Evolutionary conservation across 148 eudicot genomes (phyloP).

Genomic region (Rhododendron griersonianum): DNA sequence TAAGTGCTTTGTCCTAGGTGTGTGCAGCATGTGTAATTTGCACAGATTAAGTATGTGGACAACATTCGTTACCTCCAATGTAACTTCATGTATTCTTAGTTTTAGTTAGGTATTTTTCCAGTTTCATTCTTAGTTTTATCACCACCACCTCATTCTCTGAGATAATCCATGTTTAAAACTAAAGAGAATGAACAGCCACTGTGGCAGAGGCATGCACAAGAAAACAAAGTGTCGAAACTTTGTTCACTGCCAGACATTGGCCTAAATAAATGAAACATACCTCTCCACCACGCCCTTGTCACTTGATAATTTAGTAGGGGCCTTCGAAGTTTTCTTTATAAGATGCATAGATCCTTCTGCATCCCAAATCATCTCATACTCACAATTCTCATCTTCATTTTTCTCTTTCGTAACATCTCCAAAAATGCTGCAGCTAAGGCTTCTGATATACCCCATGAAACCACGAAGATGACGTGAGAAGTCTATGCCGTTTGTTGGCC

Average conservation of each 20-base stretch:
- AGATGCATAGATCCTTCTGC: constrained; percentile 96
- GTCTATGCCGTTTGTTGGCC: constrained; percentile 66
- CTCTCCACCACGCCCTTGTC: constrained; percentile 54
- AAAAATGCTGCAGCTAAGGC: constrained; percentile 22
- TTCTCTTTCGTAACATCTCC: constrained; percentile 53
- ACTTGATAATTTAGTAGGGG: constrained; percentile 30
- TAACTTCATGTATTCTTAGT: not conserved
- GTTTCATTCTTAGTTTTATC: not conserved
- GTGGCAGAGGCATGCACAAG: not conserved
- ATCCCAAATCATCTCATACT: constrained; percentile 94
- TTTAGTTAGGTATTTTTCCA: not conserved
- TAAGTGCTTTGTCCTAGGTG: not conserved
- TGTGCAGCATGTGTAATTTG: not conserved
- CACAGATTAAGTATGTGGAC: not conserved
- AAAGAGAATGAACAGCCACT: constrained; percentile 1
- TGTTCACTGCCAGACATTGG: not conserved
- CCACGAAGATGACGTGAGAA: constrained; percentile 28
- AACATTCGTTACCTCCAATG: not conserved
- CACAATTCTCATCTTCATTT: constrained; percentile 81
- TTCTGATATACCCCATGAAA: constrained; percentile 29
- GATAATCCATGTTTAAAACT: not conserved
- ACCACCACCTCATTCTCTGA: not conserved
- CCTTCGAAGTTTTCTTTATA: constrained; percentile 47
- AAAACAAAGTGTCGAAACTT: not conserved
- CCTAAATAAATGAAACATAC: constrained; percentile 25